Evolutionary conservation across 106 monocot genomes (phyloP), one percentile per base, ranked within the genome.

Genomic region (Phalaenopsis equestris): DNA sequence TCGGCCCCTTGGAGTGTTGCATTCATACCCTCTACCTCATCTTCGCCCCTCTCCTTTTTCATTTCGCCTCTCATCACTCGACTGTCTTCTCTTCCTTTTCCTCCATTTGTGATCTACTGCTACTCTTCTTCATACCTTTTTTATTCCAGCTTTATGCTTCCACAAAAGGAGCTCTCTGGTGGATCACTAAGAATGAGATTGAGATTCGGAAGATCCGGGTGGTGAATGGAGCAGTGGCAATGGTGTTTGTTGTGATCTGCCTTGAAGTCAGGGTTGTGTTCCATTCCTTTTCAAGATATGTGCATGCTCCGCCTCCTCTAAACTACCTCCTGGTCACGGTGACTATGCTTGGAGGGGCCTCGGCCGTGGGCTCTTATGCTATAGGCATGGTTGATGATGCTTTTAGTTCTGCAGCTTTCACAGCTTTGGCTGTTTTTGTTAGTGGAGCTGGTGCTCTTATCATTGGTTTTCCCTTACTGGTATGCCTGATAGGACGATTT

Each of bases 241-340:
- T 95, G 86, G 82, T 99, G 30, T 88, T 95, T 58, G 88, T 95
- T 3, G 91, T 91, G 41, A 65, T 99, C 39, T 92, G 86, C 75
- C 84, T 99, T 23, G 99, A 99, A 84, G 76, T 99, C 38, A 88
- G 99, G 86, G 99, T 99, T n/a, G 90, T 99, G 11, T 99, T 99
- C 78, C 92, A 87, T 41, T 93, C 99, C 16, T 99, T 99, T 79
- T 90, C 87, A 30, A 86, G 83, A 75, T 99, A 99, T 77, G 55
- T 99, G 84, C 99, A 99, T 77, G 94, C 85, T 2, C 90, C 99
- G 16, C 93, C 99, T 0, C 99, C 95, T n/a, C 46, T 99, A 76
- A 95, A 93, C 78, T 95, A 93, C 82, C 77, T 99, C 9, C 93
- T 99, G 15, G 99, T 99, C 68, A 99, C 95, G n/a, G 82, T 95